Conservation (phyloP, 1,284 basidiomycete genomes). For the Ganoderma lucidum region DNA sequence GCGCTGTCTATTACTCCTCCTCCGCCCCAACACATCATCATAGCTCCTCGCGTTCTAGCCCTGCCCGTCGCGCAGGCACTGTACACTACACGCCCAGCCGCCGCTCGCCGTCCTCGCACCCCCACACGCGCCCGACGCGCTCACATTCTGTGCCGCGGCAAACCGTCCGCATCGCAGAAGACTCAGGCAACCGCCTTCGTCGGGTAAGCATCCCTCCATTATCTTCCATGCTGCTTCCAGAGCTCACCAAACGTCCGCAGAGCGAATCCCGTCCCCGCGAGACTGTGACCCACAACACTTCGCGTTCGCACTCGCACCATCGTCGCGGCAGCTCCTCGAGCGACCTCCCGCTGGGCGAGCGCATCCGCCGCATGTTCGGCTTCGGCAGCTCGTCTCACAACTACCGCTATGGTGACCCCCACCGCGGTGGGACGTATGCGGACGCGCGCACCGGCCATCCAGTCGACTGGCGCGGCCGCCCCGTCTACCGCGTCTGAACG, state of each 20-base stretch:
- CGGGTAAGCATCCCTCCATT: conserved; percentile 11
- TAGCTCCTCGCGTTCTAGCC: conserved; percentile 21
- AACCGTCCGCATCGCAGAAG: conserved; percentile 23
- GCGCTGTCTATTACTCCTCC: conserved; percentile 25
- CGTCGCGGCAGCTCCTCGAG: conserved; percentile 32
- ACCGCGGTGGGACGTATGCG: conserved; percentile 44
- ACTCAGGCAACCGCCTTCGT: conserved; percentile 22
- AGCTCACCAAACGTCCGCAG: conserved; percentile 18
- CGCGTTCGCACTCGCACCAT: conserved; percentile 28
- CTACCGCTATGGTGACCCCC: conserved; percentile 42
- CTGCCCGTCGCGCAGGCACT: background rate
- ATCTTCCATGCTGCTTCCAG: background rate
- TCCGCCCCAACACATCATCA: conserved; percentile 25
- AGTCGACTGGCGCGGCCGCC: conserved; percentile 60
- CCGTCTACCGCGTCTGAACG: conserved; percentile 56
- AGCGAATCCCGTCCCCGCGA: conserved; percentile 28
- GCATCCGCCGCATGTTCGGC: conserved; percentile 64
- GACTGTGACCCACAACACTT: conserved; percentile 23
- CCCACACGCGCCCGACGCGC: conserved; percentile 23
- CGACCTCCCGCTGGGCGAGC: conserved; percentile 50
- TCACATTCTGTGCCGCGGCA: conserved; percentile 34
- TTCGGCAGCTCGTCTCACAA: conserved; percentile 48
- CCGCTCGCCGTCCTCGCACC: conserved; percentile 17
- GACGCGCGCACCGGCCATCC: conserved; percentile 59
- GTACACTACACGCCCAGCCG: conserved; percentile 23